These are phyloP conservation scores for Coniochaeta hoffmannii DNA, from an alignment of 2,329 filamentous ascomycete genomes.

Conservation along the genomic window DNA sequence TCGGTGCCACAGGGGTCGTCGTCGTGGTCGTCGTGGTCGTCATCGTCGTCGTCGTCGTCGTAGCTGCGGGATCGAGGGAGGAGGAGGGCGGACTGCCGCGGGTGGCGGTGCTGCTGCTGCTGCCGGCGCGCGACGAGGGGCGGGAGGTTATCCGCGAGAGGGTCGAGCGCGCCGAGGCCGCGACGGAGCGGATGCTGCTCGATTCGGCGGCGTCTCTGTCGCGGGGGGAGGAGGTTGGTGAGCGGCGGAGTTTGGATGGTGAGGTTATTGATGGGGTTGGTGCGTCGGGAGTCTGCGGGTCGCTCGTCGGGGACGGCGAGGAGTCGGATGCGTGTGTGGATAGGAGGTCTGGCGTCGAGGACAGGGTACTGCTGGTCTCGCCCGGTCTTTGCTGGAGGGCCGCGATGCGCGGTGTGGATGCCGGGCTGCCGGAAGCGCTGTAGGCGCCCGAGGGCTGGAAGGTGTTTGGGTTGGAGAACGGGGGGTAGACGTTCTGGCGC, in stretches of 20 bases:
- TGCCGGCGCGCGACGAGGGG: slow-evolving; percentile 26
- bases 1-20: slow-evolving; percentile 11
- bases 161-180: slow-evolving; percentile 47
- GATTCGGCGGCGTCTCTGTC: slow-evolving; percentile 36
- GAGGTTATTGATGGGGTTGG: not conserved
- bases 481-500: slow-evolving; percentile 70
- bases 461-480: slow-evolving; percentile 74
- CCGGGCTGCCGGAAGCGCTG: slow-evolving; percentile 51
- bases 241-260: not conserved
- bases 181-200: slow-evolving; percentile 47
- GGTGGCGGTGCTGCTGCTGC: slow-evolving; percentile 19
- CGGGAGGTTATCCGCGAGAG: slow-evolving; percentile 35
- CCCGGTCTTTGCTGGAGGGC: slow-evolving; percentile 25
- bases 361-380: slow-evolving; percentile 31
- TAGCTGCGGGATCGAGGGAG: not conserved
- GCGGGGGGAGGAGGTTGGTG: slow-evolving; percentile 16
- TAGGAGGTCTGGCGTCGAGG: slow-evolving; percentile 40
- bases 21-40: too few relatives aligned
- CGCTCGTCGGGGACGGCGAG: slow-evolving; percentile 4
- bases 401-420: slow-evolving; percentile 38
- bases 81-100: too few relatives aligned
- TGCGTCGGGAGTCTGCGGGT: not conserved
- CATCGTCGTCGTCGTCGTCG: slow-evolving; percentile 15
- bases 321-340: slow-evolving; percentile 17
- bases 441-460: slow-evolving; percentile 72